Percentiles rank a stretch among this genome's conserved stretches.
Evolutionary conservation across 2,329 filamentous ascomycete species (phyloP).

Genomic region (Cytospora chrysosperma): DNA sequence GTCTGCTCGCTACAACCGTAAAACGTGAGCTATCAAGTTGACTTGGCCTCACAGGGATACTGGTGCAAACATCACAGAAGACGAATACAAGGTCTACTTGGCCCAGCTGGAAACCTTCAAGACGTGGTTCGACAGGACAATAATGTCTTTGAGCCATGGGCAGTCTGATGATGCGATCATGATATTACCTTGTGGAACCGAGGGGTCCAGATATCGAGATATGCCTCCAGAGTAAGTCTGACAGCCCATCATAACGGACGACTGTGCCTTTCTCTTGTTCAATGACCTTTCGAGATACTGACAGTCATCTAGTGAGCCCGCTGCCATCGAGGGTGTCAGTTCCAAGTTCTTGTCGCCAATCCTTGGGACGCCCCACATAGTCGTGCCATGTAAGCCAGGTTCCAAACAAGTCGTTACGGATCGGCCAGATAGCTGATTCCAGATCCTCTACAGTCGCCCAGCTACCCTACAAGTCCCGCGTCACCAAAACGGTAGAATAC

Average conservation of each 20-base stretch:
- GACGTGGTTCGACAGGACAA: slow-evolving; percentile 16
- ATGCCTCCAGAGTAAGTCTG: slow-evolving; percentile 11
- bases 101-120: slow-evolving; percentile 8
- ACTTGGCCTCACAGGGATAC: neutral
- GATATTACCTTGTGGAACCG: slow-evolving; percentile 10
- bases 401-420: too few relatives aligned
- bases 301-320: slow-evolving; percentile 5
- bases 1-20: too few relatives aligned
- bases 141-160: neutral
- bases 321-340: slow-evolving; percentile 4
- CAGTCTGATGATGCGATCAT: slow-evolving; percentile 1
- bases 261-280: neutral
- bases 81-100: slow-evolving; percentile 14
- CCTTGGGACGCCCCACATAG: slow-evolving; percentile 17
- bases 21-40: neutral
- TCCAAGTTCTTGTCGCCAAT: slow-evolving; percentile 11
- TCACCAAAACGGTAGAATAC: slow-evolving; percentile 16
- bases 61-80: slow-evolving; percentile 11
- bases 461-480: slow-evolving; percentile 18
- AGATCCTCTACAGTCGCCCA: slow-evolving; percentile 6
- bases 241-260: too few relatives aligned
- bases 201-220: slow-evolving; percentile 12
- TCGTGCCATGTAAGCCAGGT: slow-evolving; percentile 15
- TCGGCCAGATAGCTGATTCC: neutral
- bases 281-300: neutral